A percentile compares a stretch with the other conserved stretches of the same genome.
phyloP scores from a whole-genome alignment of 1,284 basidiomycete species.

The Pascua sp. region DNA sequence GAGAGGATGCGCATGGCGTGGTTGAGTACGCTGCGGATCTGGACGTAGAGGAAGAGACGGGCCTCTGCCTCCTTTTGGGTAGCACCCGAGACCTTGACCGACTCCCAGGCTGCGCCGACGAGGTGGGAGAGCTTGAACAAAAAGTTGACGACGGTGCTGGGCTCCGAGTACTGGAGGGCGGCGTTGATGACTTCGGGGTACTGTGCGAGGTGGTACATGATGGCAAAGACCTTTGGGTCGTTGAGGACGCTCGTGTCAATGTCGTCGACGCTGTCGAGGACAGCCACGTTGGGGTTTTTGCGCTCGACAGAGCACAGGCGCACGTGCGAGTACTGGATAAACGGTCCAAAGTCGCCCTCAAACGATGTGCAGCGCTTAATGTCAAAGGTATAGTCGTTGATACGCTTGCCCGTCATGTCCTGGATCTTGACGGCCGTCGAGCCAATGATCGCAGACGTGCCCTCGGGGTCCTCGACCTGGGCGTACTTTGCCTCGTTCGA shows the following conservation, averaged over 20 bases:
- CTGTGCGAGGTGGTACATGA: conserved; percentile 76
- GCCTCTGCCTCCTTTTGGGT: conserved; percentile 68
- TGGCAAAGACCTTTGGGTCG: conserved; percentile 76
- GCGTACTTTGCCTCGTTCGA: conserved; percentile 92
- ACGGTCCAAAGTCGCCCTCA: conserved; percentile 92
- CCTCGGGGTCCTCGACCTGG: conserved; percentile 82
- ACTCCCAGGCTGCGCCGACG: conserved; percentile 49
- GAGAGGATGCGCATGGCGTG: conserved; percentile 84
- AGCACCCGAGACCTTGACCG: conserved; percentile 72
- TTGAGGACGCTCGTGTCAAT: conserved; percentile 69
- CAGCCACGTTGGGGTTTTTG: conserved; percentile 78
- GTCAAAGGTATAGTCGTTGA: conserved; percentile 96
- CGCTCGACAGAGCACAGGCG: conserved; percentile 88
- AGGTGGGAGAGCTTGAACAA: conserved; percentile 52
- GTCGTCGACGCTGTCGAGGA: conserved; percentile 63
- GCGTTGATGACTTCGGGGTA: conserved; percentile 89
- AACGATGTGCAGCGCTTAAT: conserved; percentile 94
- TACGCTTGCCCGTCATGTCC: conserved; percentile 91
- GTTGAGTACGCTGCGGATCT: conserved; percentile 81
- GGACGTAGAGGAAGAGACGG: conserved; percentile 85
- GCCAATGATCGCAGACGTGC: conserved; percentile 78
- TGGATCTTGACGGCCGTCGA: conserved; percentile 98
- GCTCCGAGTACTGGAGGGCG: conserved; percentile 81
- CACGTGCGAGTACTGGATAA: conserved; percentile 95
- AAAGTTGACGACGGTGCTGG: conserved; percentile 72